phyloP scores from a whole-genome alignment of 192 early-diverging fungal genomes.

The Chytriomyces hyalinus region DNA sequence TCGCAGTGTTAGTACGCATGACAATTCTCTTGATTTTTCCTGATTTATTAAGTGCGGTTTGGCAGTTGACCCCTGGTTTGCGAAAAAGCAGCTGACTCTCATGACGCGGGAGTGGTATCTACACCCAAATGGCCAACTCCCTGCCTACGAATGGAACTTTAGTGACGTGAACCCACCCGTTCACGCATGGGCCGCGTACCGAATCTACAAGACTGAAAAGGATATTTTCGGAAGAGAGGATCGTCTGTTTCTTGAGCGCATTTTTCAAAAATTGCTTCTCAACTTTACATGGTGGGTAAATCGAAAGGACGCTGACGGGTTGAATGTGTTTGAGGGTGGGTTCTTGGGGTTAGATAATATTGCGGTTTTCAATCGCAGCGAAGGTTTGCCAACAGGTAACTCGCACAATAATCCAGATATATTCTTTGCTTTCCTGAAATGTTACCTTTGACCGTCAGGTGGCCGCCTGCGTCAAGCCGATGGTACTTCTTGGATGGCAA shows the following conservation, averaged over 20 bases:
- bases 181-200: constrained; percentile 42
- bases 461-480: constrained; percentile 56
- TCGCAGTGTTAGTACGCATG: neutral
- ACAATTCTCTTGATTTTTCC: neutral
- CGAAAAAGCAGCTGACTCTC: constrained; percentile 41
- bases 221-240: constrained; percentile 26
- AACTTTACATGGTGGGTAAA: constrained; percentile 61
- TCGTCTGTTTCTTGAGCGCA: constrained; percentile 39
- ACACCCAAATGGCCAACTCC: constrained; percentile 44
- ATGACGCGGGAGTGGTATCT: constrained; percentile 46
- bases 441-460: neutral
- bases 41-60: neutral
- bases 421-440: too few species aligned
- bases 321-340: constrained; percentile 62
- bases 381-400: constrained; percentile 43
- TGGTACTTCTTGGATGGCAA: constrained; percentile 62
- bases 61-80: constrained; percentile 44
- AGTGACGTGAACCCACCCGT: constrained; percentile 40
- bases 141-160: constrained; percentile 49
- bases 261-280: constrained; percentile 46
- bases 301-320: constrained; percentile 56
- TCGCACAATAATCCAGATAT: too few species aligned
- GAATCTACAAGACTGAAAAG: constrained; percentile 38
- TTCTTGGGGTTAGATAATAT: constrained; percentile 66
- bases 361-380: constrained; percentile 60